These are phyloP conservation scores for Elaeis oleifera DNA, from an alignment of 202 grass and related monocot genomes.

Conservation along the genomic window DNA sequence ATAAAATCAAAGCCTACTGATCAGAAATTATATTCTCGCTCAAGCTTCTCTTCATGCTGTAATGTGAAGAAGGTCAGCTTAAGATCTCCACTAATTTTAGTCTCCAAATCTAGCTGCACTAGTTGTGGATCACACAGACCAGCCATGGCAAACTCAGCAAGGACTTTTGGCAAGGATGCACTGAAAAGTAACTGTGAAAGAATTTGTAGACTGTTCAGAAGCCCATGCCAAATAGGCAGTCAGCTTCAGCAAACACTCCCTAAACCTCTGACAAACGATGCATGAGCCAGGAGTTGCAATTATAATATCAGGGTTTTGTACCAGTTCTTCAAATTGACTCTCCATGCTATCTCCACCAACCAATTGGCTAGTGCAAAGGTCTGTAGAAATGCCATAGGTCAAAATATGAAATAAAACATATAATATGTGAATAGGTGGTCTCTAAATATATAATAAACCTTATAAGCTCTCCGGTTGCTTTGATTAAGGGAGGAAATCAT, in stretches of 20 bases:
- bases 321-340: constrained; percentile 80
- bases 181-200: constrained; percentile 69
- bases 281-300: constrained; percentile 95
- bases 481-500: too few species aligned
- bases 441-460: too few species aligned
- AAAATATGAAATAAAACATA: not conserved
- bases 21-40: constrained; percentile 65
- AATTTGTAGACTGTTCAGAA: constrained; percentile 61
- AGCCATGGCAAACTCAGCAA: constrained; percentile 88
- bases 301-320: constrained; percentile 86
- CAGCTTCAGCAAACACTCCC: constrained; percentile 92
- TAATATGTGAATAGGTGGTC: not conserved
- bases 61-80: constrained; percentile 73
- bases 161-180: constrained; percentile 66
- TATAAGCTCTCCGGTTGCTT: too few species aligned
- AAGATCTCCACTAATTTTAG: constrained; percentile 82
- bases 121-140: constrained; percentile 68
- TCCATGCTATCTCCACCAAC: constrained; percentile 98
- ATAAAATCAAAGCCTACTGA: constrained; percentile 86
- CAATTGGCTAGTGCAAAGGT: constrained; percentile 63
- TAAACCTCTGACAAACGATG: constrained; percentile 75
- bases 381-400: constrained; percentile 12
- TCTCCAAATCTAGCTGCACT: constrained; percentile 73
- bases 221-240: constrained; percentile 74
- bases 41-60: constrained; percentile 82